Evolutionary conservation across 139 green algal genomes (phyloP).

Genomic region (Coelastrella sp.): DNA sequence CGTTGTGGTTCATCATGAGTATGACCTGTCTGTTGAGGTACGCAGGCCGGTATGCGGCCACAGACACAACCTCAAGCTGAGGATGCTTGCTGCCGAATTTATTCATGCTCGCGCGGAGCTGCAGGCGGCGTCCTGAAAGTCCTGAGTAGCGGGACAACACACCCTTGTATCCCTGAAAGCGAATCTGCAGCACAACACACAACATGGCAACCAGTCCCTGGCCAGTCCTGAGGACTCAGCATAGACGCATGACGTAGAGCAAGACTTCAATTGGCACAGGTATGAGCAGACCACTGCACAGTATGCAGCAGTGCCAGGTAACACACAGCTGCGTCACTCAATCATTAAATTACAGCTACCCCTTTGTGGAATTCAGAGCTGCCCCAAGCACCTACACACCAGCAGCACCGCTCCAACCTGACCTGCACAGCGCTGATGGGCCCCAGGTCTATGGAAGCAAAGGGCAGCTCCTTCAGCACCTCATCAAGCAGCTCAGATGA

Average conservation of each 20-base stretch:
- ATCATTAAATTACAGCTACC: no score
- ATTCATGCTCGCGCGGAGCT: conserved; percentile 51
- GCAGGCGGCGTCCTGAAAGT: conserved; percentile 8
- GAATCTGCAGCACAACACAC: conserved; percentile 46
- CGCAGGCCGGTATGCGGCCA: conserved; percentile 43
- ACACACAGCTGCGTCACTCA: no score
- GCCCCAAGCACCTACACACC: neutral
- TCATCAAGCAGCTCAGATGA: conserved; percentile 38
- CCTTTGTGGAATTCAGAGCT: neutral
- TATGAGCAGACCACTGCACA: no score
- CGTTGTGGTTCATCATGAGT: conserved; percentile 49
- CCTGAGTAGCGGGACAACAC: conserved; percentile 44
- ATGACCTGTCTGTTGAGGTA: conserved; percentile 70
- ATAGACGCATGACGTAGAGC: no score
- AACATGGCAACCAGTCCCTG: no score
- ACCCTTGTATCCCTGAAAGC: conserved; percentile 55
- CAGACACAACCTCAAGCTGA: conserved; percentile 51
- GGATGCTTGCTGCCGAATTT: conserved; percentile 60
- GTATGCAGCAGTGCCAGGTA: no score
- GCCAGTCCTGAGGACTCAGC: no score
- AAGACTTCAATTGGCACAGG: no score
- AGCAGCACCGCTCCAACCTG: neutral
- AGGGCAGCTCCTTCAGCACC: conserved; percentile 36
- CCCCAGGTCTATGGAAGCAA: neutral
- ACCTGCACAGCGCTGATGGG: conserved; percentile 41